Evolutionary conservation across 1,284 basidiomycete genomes (phyloP).

Genomic region (Ceratobasidium sp.): DNA sequence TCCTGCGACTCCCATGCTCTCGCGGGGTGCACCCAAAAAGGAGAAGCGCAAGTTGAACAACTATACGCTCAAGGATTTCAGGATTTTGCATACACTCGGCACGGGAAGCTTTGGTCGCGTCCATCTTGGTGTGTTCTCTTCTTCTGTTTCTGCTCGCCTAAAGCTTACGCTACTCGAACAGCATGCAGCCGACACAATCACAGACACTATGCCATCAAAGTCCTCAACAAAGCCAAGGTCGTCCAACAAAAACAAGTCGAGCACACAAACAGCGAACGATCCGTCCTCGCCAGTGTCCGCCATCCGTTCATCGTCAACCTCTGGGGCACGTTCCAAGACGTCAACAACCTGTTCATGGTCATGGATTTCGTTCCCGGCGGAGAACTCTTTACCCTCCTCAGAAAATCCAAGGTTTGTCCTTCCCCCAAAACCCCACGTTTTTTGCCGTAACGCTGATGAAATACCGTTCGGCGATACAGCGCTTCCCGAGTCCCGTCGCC

Average conservation of each 20-base stretch:
- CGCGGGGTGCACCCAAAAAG: slow-evolving; percentile 2
- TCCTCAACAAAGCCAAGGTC: slow-evolving; percentile 92
- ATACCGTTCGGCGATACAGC: slow-evolving; percentile 55
- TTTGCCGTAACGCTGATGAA: not conserved
- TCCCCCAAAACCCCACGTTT: not conserved
- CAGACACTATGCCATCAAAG: slow-evolving; percentile 94
- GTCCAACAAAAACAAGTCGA: slow-evolving; percentile 97
- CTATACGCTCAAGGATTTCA: slow-evolving; percentile 75
- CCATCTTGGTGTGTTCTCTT: slow-evolving; percentile 76
- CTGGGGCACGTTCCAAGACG: slow-evolving; percentile 97
- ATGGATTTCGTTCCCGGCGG: slow-evolving; percentile 99
- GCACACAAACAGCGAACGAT: slow-evolving; percentile 95
- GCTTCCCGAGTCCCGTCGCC: slow-evolving; percentile 97
- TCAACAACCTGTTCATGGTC: slow-evolving; percentile 96
- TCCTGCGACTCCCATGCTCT: not conserved
- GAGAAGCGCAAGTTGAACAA: slow-evolving; percentile 45
- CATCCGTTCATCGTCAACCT: slow-evolving; percentile 98
- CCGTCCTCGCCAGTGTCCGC: slow-evolving; percentile 87
- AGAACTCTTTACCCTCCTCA: slow-evolving; percentile 90
- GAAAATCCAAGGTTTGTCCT: slow-evolving; percentile 82
- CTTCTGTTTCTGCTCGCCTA: not conserved
- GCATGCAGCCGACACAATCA: slow-evolving; percentile 91
- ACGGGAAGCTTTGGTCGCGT: slow-evolving; percentile 96
- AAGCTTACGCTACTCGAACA: slow-evolving; percentile 47
- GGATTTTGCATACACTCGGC: slow-evolving; percentile 81